Base-by-base conservation (phyloP, 345 rosid species). In the Rhodomyrtus tomentosa region DNA sequence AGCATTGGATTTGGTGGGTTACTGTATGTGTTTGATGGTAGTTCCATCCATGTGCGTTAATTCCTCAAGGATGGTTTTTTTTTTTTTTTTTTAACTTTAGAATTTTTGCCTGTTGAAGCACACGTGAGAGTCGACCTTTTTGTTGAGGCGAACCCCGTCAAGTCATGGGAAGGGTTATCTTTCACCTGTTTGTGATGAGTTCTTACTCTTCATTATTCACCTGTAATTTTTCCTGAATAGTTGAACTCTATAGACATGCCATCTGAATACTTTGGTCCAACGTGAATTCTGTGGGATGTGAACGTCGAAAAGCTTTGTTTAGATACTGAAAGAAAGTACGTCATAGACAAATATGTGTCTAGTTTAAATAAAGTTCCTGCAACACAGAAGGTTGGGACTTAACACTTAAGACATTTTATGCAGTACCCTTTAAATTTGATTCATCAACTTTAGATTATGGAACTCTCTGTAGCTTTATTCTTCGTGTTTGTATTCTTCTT, bases 401-500 rank as follows among this genome's bases (percentile, higher is more conserved):
- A 36, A 38, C 1, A 36, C 25, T 18, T 68, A 68, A 68, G 76
- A 68, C 45, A 68, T 68, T 59, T 68, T 21, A 12, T 48, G 82
- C 13, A 18, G 82, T 81, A 27, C 13, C 79, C 79, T 68, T 55
- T 68, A 36, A 68, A 25, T 36, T 68, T 36, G 3, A 68, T 68
- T 68, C 8, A 36, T 36, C 45, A 8, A 68, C 6, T 36, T 68
- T 68, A 8, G 13, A 68, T 36, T 6, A 36, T 36, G 45, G 45
- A 68, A 68, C 14, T 49, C 14, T 49, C 50, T 49, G 24, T 68
- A 8, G 13, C 1, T 42, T 85, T 21, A 48, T 84, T 84, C 29
- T 49, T 55, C 36, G 36, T 81, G 55, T 40, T 85, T 88, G 74
- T 80, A 22, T 86, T 88, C 68, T 87, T 83, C 52, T 89, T 76